Conservation (phyloP, 2,329 filamentous ascomycete species). For the Drechslerella dactyloides region DNA sequence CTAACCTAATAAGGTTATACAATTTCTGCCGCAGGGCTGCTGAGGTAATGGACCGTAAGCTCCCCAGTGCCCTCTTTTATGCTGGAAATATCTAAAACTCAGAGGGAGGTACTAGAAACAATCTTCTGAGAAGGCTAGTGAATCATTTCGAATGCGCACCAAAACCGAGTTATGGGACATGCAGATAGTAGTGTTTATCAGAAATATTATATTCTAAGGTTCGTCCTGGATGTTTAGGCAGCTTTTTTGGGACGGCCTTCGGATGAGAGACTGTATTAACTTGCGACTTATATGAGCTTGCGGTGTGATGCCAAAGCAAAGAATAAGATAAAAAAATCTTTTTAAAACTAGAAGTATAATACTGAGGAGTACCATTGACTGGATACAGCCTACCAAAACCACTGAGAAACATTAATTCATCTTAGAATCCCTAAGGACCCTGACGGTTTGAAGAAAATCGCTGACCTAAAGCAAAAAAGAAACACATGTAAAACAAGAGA, state of each 20-base stretch:
- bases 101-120: constrained; percentile 9
- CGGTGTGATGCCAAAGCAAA: not conserved
- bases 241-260: constrained; percentile 10
- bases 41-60: constrained; percentile 14
- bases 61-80: not conserved
- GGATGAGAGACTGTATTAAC: constrained; percentile 9
- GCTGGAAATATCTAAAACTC: not conserved
- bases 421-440: not conserved
- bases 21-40: constrained; percentile 8
- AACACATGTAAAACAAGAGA: not conserved
- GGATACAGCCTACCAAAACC: constrained; percentile 1
- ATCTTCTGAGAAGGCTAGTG: constrained; percentile 2
- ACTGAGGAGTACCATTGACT: constrained; percentile 1
- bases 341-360: constrained; percentile 9
- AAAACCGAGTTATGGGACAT: constrained; percentile 12
- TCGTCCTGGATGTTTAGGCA: constrained; percentile 6
- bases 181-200: constrained; percentile 10
- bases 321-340: not conserved
- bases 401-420: not conserved
- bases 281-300: constrained; percentile 13
- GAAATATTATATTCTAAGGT: constrained; percentile 10
- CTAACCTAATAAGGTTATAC: constrained; percentile 13
- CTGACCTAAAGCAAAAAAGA: constrained; percentile 9
- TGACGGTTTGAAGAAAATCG: not conserved
- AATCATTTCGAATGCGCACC: constrained; percentile 8